A percentile compares a stretch with the other conserved stretches of the same genome.
Conservation (phyloP, 345 rosid species). For the Rhodomyrtus tomentosa region DNA sequence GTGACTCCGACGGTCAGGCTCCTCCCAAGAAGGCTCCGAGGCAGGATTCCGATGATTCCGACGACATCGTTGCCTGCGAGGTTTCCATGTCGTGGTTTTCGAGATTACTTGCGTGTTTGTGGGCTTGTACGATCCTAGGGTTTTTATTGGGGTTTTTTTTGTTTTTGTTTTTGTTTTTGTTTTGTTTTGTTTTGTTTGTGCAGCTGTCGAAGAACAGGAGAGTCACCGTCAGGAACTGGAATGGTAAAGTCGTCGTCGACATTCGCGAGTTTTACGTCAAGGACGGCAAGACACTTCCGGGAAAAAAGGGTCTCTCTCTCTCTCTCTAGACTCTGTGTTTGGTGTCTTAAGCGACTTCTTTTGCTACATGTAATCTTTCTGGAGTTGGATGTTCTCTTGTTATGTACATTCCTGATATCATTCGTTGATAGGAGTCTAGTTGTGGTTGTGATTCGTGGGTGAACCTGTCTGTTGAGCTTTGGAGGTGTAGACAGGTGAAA, state of each 20-base stretch:
- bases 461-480: not conserved
- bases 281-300: constrained; percentile 75
- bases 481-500: accelerated
- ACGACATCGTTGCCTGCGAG: constrained; percentile 70
- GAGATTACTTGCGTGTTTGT: not conserved
- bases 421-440: not conserved
- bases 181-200: too few relatives aligned
- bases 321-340: not conserved
- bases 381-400: not conserved
- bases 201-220: constrained; percentile 83
- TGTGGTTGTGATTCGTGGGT: not conserved
- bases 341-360: not conserved
- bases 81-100: constrained; percentile 2
- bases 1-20: constrained; percentile 36
- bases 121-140: not conserved
- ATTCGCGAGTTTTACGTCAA: constrained; percentile 86
- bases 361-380: not conserved
- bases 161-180: not conserved
- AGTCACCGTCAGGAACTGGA: constrained; percentile 79
- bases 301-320: constrained; percentile 54
- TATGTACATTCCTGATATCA: accelerated
- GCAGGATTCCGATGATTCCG: constrained; percentile 47
- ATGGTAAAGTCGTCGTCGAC: constrained; percentile 68
- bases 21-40: constrained; percentile 58
- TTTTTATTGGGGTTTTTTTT: not conserved